These are phyloP conservation scores for Ganoderma boninense DNA, from an alignment of 1,284 basidiomycete species.

Conservation along the genomic window DNA sequence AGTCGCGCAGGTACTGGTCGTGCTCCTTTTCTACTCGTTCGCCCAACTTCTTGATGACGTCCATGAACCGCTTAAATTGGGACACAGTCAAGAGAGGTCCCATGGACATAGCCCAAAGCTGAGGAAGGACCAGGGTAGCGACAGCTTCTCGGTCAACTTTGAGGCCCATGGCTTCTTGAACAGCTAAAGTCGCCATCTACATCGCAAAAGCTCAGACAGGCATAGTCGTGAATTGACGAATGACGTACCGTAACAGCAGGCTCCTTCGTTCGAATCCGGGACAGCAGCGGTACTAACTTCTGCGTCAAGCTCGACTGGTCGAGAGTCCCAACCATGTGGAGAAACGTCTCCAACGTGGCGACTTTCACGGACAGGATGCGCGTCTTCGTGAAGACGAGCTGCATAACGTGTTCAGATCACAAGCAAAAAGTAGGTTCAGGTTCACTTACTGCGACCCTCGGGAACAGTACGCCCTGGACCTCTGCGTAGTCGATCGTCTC, in stretches of 20 bases:
- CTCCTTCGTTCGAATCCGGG: conserved; percentile 96
- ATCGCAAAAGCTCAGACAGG: not conserved
- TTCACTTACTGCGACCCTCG: conserved; percentile 82
- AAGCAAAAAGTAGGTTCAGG: no score
- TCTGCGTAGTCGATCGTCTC: conserved; percentile 95
- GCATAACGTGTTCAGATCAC: conserved; percentile 10
- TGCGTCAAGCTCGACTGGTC: conserved; percentile 95
- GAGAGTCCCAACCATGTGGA: conserved; percentile 92
- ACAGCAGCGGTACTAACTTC: conserved; percentile 92
- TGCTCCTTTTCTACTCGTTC: conserved; percentile 90
- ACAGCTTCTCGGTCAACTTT: conserved; percentile 97
- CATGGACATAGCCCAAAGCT: conserved; percentile 96
- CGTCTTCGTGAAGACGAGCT: conserved; percentile 92
- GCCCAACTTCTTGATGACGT: conserved; percentile 75
- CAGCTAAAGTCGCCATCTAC: conserved; percentile 90
- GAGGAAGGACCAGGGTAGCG: conserved; percentile 92
- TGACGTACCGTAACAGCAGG: conserved; percentile 86
- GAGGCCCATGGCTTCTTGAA: conserved; percentile 96
- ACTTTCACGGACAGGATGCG: conserved; percentile 89
- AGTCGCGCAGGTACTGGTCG: conserved; percentile 82
- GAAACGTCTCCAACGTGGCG: conserved; percentile 88
- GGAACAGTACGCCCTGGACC: conserved; percentile 86
- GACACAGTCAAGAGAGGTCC: conserved; percentile 91
- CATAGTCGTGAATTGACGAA: not conserved
- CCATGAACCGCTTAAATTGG: conserved; percentile 94